Conservation (phyloP, 352 stramenopile species). For the Pythium grandisporangium region DNA sequence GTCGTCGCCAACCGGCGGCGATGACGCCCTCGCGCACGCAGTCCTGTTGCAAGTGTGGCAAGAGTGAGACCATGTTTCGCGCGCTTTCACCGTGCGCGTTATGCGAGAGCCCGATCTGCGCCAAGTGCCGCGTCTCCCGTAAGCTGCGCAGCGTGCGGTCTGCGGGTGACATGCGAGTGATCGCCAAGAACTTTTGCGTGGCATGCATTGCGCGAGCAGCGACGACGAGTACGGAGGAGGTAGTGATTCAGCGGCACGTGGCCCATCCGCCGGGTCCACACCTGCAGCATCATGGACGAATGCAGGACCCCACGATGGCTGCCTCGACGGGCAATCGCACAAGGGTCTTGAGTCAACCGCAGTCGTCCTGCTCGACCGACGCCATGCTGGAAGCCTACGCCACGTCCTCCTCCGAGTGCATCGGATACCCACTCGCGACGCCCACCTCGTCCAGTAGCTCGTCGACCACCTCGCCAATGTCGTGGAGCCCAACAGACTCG, state of each 20-base stretch:
- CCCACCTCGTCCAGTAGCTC: too few species aligned
- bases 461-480: too few species aligned
- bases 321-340: too few species aligned
- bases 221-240: conserved; percentile 11
- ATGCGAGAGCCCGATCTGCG: conserved; percentile 15
- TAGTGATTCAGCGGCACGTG: conserved; percentile 13
- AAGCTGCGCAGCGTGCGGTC: conserved; percentile 15
- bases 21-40: not conserved
- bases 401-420: too few species aligned
- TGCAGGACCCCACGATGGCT: too few species aligned
- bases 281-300: too few species aligned
- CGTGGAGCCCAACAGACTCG: too few species aligned
- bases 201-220: conserved; percentile 15
- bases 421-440: too few species aligned
- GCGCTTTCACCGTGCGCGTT: conserved; percentile 17
- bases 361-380: too few species aligned
- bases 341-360: too few species aligned
- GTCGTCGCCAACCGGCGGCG: not conserved
- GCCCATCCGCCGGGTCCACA: too few species aligned
- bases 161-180: conserved; percentile 5
- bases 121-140: conserved; percentile 13
- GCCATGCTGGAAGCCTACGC: too few species aligned
- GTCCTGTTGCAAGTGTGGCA: conserved; percentile 12
- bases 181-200: conserved; percentile 18
- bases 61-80: conserved; percentile 11